Percentiles rank a stretch among this genome's conserved stretches.
phyloP scores from a whole-genome alignment of 306 rosid species.

The Cercis canadensis region DNA sequence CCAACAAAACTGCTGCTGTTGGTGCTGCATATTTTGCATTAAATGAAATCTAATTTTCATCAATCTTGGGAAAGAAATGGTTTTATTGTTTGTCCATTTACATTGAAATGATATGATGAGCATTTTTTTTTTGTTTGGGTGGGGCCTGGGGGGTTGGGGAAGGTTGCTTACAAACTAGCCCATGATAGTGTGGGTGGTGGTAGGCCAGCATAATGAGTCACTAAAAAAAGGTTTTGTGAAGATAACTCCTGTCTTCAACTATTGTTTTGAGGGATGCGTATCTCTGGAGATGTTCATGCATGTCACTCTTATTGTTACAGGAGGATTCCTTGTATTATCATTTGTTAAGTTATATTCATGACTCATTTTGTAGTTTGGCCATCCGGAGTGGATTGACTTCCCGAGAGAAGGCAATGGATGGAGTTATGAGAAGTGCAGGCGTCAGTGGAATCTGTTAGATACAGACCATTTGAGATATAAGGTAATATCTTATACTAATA shows the following conservation, averaged over 20 bases:
- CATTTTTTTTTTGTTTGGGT: no score
- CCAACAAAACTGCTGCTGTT: constrained; percentile 28
- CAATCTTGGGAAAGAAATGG: neutral
- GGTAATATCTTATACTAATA: constrained; percentile 45
- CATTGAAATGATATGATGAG: neutral
- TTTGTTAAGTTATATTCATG: constrained; percentile 29
- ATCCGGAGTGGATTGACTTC: constrained; percentile 99
- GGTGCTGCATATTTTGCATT: constrained; percentile 22
- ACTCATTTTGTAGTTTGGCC: constrained; percentile 72
- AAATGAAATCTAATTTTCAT: constrained; percentile 7
- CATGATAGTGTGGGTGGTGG: neutral
- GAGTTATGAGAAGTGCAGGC: constrained; percentile 96
- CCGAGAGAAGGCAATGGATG: constrained; percentile 99
- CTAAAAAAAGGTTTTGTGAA: neutral
- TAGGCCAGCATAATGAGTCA: neutral
- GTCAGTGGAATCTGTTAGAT: constrained; percentile 91
- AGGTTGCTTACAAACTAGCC: neutral
- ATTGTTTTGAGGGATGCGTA: neutral
- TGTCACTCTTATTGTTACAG: constrained; percentile 22
- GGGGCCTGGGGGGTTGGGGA: no score
- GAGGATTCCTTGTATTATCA: constrained; percentile 11
- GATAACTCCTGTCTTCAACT: neutral
- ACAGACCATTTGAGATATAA: constrained; percentile 87
- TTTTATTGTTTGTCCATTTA: neutral
- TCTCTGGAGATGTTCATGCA: constrained; percentile 19